These are phyloP conservation scores for Lithospermum erythrorhizon DNA, from an alignment of 257 asterid genomes.

Conservation along the genomic window DNA sequence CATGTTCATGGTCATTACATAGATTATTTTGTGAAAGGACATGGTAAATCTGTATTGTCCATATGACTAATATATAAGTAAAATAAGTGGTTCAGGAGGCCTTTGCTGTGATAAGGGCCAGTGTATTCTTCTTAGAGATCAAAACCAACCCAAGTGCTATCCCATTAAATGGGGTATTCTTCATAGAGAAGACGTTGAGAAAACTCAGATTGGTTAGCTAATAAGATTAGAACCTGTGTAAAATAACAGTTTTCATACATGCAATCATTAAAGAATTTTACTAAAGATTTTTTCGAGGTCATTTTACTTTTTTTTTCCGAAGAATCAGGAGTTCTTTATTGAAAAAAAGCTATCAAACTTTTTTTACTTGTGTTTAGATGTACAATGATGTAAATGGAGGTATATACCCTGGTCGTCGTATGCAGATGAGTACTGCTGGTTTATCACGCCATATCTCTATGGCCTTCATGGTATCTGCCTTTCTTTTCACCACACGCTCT, in stretches of 20 bases:
- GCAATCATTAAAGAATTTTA: background rate
- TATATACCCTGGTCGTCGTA: conserved; percentile 79
- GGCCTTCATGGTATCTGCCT: conserved; percentile 70
- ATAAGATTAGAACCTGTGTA: background rate
- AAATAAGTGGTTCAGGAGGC: background rate
- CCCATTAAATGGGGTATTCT: too few relatives aligned
- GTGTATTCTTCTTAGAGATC: background rate
- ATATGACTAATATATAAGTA: background rate
- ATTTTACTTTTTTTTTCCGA: background rate
- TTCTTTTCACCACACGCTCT: conserved; percentile 46
- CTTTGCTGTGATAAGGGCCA: background rate
- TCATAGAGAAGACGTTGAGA: background rate
- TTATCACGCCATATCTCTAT: conserved; percentile 68
- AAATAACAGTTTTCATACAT: background rate
- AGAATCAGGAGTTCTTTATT: background rate
- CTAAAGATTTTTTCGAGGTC: background rate
- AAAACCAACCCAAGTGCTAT: too few relatives aligned
- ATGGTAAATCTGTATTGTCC: background rate
- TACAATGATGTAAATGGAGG: background rate
- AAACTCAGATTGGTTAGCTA: background rate
- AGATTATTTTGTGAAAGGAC: background rate
- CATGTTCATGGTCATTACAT: background rate
- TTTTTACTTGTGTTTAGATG: background rate
- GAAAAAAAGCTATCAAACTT: background rate
- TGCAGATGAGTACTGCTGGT: conserved; percentile 70